Percentiles rank a stretch among this genome's conserved stretches.
These are phyloP conservation scores for California macrophylla DNA, from an alignment of 441 rosid species.

Conservation along the genomic window DNA sequence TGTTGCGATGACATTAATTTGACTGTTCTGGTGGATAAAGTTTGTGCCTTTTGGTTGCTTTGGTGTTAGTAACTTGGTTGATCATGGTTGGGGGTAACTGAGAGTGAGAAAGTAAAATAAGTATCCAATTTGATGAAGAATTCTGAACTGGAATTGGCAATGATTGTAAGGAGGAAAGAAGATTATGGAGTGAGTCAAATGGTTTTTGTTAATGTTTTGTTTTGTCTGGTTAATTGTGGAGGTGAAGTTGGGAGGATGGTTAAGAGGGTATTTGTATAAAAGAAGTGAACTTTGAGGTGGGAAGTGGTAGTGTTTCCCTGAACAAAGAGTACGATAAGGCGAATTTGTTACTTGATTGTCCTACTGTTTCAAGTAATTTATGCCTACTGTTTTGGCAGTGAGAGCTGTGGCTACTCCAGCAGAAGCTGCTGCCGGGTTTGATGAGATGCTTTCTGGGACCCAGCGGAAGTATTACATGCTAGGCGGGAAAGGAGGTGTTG, in stretches of 20 bases:
- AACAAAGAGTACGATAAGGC: background rate
- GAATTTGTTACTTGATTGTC: background rate
- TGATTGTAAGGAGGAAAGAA: background rate
- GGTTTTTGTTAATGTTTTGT: background rate
- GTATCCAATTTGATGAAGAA: background rate
- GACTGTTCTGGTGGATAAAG: background rate
- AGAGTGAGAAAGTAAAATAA: background rate
- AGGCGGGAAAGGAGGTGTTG: conserved; percentile 84
- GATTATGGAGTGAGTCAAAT: background rate
- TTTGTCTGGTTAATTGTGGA: background rate
- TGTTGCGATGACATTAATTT: background rate
- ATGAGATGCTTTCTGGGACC: conserved; percentile 42
- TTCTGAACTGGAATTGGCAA: background rate
- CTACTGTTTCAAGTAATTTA: background rate
- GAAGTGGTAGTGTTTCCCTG: background rate
- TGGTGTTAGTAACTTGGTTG: background rate
- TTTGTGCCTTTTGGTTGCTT: background rate
- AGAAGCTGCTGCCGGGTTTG: conserved; percentile 38
- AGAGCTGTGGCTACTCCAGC: conserved; percentile 36
- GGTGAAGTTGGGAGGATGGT: background rate
- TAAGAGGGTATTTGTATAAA: background rate
- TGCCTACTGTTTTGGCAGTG: background rate
- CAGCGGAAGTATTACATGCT: conserved; percentile 56
- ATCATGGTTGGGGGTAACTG: background rate
- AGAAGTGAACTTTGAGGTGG: background rate